Base-by-base conservation (phyloP, 2,329 filamentous ascomycete species). In the Hawksworthiomyces lignivorus region DNA sequence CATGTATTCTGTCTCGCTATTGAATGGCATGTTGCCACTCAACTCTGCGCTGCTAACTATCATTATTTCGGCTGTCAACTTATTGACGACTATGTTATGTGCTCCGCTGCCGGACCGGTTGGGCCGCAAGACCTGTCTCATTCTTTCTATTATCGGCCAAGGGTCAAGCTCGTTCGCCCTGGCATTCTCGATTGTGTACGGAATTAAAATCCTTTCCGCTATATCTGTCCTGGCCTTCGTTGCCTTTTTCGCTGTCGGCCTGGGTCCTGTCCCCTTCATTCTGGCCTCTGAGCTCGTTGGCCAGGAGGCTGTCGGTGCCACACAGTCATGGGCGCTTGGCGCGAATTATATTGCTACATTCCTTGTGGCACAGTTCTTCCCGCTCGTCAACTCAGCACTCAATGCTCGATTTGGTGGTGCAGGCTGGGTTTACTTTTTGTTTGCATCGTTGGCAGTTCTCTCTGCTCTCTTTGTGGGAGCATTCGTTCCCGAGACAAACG, bases 1-100 rank as follows among this genome's bases (percentile, higher is more conserved):
- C 63, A 96, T 98, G 89, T 98, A 98, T 63, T 94, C 89, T 3
- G 92, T 97, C 6, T 88, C 86, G 1, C 78, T 98, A 1, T 75
- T 98, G 12, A 79, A 84, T 24, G 80, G 80, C 48, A 74, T 97
- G 2, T 75, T 98, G 0, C 84, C 87, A 4, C 77, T 87, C 35
- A 87, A 81, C 48, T 90, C 89, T 0, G 83, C 84, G 0, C 66
- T 94, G 1, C 73, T 98, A 39, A 94, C 90, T 41, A 90, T 97
- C 46, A 65, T 85, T 41, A 88, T 97, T 45, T 95, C 88, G 1
- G 73, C 80, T 11, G 76, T 95, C 57, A 97, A 97, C 62, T 77
- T 98, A 27, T 54, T 87, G 53, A 86, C 86, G 38, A 97, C 92
- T 0, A 68, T 86, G 15, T 75, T 76, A 4, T 90, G 87, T 55